Evolutionary conservation across 2,329 filamentous ascomycete genomes (phyloP).

Genomic region (Fusarium sororula): DNA sequence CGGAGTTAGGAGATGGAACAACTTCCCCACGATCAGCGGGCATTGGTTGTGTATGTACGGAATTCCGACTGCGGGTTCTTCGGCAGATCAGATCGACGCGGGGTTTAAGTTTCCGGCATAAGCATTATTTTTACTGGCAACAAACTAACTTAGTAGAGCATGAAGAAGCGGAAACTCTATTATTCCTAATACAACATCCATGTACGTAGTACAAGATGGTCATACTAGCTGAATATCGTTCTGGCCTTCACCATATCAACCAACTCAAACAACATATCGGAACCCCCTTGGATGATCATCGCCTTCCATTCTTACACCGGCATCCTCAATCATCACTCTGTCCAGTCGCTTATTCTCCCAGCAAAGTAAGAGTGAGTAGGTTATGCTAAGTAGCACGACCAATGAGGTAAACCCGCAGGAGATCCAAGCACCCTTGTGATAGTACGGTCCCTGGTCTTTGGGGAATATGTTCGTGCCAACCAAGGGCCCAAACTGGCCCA

Average conservation of each 20-base stretch:
- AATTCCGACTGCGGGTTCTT: neutral
- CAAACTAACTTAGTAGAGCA: neutral
- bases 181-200: neutral
- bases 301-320: neutral
- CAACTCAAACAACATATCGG: neutral
- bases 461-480: neutral
- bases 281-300: neutral
- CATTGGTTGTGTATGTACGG: neutral
- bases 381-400: neutral
- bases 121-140: neutral
- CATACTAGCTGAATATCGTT: neutral
- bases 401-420: neutral
- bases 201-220: neutral
- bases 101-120: neutral
- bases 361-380: neutral
- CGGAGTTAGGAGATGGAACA: neutral
- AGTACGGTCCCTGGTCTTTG: neutral
- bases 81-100: neutral
- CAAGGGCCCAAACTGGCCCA: neutral
- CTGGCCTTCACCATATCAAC: neutral
- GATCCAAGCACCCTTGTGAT: neutral
- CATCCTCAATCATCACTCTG: neutral
- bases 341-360: neutral
- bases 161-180: neutral
- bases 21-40: neutral